Conservation (phyloP, 306 rosid genomes). For the Medicago arabica region DNA sequence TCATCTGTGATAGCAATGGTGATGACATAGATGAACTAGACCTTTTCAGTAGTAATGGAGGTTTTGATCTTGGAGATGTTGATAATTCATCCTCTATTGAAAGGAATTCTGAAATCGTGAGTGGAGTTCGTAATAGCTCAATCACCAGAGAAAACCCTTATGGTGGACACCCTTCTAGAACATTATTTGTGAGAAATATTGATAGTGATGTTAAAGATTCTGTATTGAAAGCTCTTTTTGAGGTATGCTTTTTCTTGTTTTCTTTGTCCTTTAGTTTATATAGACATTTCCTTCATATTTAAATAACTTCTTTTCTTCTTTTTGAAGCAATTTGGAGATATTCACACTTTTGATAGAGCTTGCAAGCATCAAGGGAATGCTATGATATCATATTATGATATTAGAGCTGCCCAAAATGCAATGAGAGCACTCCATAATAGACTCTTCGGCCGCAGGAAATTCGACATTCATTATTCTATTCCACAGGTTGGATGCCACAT, state of each 20-base stretch:
- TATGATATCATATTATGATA: slow-evolving; percentile 80
- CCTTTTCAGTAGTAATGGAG: slow-evolving; percentile 69
- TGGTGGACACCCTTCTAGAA: slow-evolving; percentile 57
- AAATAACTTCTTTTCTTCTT: slow-evolving; percentile 1
- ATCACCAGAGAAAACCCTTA: background rate
- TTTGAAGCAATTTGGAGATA: slow-evolving; percentile 77
- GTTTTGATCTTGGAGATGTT: slow-evolving; percentile 71
- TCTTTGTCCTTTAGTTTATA: slow-evolving; percentile 4
- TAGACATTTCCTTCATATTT: no score
- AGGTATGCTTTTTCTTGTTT: slow-evolving; percentile 46
- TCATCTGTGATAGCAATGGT: slow-evolving; percentile 11
- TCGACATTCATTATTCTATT: slow-evolving; percentile 76
- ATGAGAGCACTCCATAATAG: slow-evolving; percentile 70
- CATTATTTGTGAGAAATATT: slow-evolving; percentile 66
- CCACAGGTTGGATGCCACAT: slow-evolving; percentile 62
- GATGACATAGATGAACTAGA: slow-evolving; percentile 73
- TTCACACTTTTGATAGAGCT: slow-evolving; percentile 71
- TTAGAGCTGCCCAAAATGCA: slow-evolving; percentile 83
- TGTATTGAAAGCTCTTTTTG: slow-evolving; percentile 63
- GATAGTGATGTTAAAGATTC: slow-evolving; percentile 65
- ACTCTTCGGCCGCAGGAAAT: slow-evolving; percentile 65
- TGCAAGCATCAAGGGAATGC: slow-evolving; percentile 77
- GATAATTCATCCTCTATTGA: slow-evolving; percentile 49
- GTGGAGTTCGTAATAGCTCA: slow-evolving; percentile 18
- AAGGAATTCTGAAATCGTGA: slow-evolving; percentile 52